phyloP scores from a whole-genome alignment of 2,329 filamentous ascomycete genomes.

The Aspergillus sp. region DNA sequence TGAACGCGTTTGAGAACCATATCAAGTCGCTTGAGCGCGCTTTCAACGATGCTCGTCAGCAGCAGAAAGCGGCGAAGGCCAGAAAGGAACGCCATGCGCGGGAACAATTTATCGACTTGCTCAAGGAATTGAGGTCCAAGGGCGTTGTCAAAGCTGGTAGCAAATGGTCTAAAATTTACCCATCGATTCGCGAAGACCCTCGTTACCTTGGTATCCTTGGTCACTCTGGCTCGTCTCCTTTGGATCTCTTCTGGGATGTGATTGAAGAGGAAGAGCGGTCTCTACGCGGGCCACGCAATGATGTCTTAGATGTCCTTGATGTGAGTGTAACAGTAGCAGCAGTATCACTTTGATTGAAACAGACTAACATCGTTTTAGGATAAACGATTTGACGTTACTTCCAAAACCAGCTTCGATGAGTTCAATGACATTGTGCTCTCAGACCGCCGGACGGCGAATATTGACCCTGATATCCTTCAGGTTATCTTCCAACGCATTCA shows the following conservation, averaged over 20 bases:
- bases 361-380: conserved; percentile 61
- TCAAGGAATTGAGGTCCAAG: conserved; percentile 70
- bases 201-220: conserved; percentile 83
- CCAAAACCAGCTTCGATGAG: conserved; percentile 83
- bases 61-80: conserved; percentile 76
- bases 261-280: conserved; percentile 90
- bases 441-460: conserved; percentile 84
- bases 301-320: conserved; percentile 84
- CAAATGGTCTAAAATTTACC: conserved; percentile 83
- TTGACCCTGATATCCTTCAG: conserved; percentile 74
- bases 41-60: conserved; percentile 88
- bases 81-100: conserved; percentile 83
- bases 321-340: conserved; percentile 51
- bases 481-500: conserved; percentile 85
- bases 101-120: conserved; percentile 73
- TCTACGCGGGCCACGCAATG: conserved; percentile 76
- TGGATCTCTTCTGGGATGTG: conserved; percentile 94
- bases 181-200: conserved; percentile 73
- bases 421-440: conserved; percentile 79
- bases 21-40: conserved; percentile 88
- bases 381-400: conserved; percentile 85
- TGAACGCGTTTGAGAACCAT: conserved; percentile 91
- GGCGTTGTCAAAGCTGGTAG: conserved; percentile 85
- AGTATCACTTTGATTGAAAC: background rate
- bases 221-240: conserved; percentile 77